Base-by-base conservation (phyloP, 192 early-diverging fungal species). In the Entophlyctis luteolus region DNA sequence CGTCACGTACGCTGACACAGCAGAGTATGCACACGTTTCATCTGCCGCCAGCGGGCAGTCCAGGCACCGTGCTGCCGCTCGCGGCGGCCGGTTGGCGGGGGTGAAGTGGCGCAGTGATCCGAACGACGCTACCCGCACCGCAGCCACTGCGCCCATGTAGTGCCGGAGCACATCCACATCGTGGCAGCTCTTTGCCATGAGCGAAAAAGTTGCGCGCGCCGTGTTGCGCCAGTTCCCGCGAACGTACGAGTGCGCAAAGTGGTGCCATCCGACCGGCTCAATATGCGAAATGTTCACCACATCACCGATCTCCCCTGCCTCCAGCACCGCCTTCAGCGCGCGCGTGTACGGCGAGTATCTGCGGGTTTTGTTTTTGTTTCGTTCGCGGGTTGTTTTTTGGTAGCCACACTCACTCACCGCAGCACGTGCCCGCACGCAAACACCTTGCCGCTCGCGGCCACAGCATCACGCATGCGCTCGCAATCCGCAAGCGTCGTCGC, bases 181-280 rank as follows among this genome's bases (percentile, higher is more conserved):
- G 59, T 84, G 81, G 60, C 68, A 77, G 57, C 48, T 47, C 68
- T 88, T 88, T 37, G 81, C 81, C 85, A 87, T 83, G 35, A 87
- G 69, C 2, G 85, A 81, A 49, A 86, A 86, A 3, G 79, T 79
- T 1, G 82, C 67, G 20, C 77, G 70, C 12, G 70, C 71, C 66
- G 84, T 80, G 33, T 81, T 79, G 45, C 73, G 67, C 87, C 85
- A 87, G 68, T 86, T 88, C 2, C 87, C 87, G 3, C 87, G 68
- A 10, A 88, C 87, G 49, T 68, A 78, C 27, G 83, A 84, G 50
- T 88, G 87, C 2, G 85, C 84, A 76, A 86, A 87, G 57, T 88
- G 87, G 65, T 74, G 87, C 71, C 77, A 83, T n/a, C 63, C 63
- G 10, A 88, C 85, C 0, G 86, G 85, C 59, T 89, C 87, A 27